Conservation (phyloP, 345 rosid genomes). For the Acer campestre region DNA sequence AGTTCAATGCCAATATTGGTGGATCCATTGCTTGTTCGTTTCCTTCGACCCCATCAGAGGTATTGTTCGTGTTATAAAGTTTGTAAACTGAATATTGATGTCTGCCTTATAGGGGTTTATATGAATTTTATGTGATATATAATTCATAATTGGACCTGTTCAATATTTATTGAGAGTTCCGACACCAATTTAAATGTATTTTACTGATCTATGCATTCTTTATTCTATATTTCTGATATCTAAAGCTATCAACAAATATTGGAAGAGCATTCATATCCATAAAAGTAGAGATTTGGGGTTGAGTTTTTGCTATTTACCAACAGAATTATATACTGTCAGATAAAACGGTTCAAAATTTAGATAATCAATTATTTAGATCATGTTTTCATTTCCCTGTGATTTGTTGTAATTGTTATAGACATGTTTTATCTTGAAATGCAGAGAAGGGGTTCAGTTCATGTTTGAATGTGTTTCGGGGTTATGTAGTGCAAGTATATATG, state of each 20-base stretch:
- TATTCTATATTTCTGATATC: not conserved
- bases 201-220: not conserved
- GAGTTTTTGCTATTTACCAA: not conserved
- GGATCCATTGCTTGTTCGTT: slow-evolving; percentile 83
- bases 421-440: slow-evolving; percentile 41
- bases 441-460: slow-evolving; percentile 99
- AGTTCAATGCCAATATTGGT: slow-evolving; percentile 53
- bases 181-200: not conserved
- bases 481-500: slow-evolving; percentile 55
- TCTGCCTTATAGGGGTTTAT: not conserved
- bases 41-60: slow-evolving; percentile 99
- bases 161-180: not conserved
- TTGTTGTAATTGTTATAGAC: slow-evolving; percentile 20
- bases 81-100: not conserved
- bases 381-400: not conserved
- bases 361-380: not conserved
- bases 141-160: not conserved
- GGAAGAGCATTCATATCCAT: slow-evolving; percentile 9
- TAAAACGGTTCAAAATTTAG: not conserved
- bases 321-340: not conserved
- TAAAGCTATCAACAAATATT: not conserved
- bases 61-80: slow-evolving; percentile 32
- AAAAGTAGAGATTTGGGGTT: not conserved
- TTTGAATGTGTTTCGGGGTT: slow-evolving; percentile 93
- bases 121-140: not conserved